phyloP scores from a whole-genome alignment of 352 stramenopile species.

The Globisporangium viniferum region DNA sequence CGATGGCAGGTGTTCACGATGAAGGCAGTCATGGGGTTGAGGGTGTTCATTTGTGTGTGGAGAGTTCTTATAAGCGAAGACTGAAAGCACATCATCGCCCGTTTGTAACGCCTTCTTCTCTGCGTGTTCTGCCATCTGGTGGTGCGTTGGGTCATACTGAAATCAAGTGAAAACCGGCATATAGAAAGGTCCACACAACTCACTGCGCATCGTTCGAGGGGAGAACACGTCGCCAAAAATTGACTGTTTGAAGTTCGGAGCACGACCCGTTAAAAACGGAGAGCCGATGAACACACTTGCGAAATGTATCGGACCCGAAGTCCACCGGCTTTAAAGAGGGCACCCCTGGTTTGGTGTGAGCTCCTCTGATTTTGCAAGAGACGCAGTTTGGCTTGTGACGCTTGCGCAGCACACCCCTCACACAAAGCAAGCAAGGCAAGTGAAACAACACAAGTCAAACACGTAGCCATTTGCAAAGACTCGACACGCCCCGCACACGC shows the following conservation, averaged over 20 bases:
- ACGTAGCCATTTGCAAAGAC: constrained; percentile 6
- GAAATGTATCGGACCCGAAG: too few species aligned
- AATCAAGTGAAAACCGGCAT: background rate
- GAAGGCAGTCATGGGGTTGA: too few species aligned
- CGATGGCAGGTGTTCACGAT: too few species aligned
- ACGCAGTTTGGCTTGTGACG: background rate
- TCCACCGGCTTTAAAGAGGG: background rate
- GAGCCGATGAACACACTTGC: background rate
- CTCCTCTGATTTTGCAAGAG: background rate
- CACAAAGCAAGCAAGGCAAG: background rate
- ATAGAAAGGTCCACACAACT: background rate
- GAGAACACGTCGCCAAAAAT: background rate
- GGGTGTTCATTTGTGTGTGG: too few species aligned
- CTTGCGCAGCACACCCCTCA: background rate
- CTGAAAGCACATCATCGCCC: too few species aligned
- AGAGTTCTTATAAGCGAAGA: too few species aligned
- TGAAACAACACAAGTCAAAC: background rate
- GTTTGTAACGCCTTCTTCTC: constrained; percentile 1
- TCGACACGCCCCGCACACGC: background rate
- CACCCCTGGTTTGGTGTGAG: too few species aligned
- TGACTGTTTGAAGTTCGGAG: too few species aligned
- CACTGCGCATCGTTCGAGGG: background rate
- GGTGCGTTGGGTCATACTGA: background rate
- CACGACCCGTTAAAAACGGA: too few species aligned
- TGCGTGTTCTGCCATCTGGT: constrained; percentile 7